Evolutionary conservation across 306 rosid genomes (phyloP).

Genomic region (Glycine tomentella): DNA sequence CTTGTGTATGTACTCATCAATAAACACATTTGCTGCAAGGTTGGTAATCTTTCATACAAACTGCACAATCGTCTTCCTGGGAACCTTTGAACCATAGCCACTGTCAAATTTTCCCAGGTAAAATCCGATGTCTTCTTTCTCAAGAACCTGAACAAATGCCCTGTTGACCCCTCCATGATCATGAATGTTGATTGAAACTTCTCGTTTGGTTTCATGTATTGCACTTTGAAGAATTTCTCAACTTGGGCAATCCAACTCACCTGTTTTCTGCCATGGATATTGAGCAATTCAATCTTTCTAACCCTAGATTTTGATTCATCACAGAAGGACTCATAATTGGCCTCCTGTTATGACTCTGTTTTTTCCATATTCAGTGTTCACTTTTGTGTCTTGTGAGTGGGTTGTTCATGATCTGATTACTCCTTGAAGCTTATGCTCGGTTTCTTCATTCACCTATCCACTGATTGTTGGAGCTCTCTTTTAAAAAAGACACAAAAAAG

Average conservation of each 20-base stretch:
- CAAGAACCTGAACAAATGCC: not conserved
- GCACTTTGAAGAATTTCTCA: not conserved
- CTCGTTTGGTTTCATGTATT: not conserved
- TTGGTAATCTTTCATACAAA: not conserved
- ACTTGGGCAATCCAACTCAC: not conserved
- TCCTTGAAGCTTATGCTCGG: not conserved
- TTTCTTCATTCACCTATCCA: conserved; percentile 11
- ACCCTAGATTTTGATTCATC: not conserved
- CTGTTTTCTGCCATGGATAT: not conserved
- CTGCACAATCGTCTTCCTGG: not conserved
- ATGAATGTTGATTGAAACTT: not conserved
- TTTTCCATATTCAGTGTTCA: not conserved
- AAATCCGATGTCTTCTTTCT: not conserved
- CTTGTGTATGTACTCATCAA: not conserved
- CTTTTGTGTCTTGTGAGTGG: conserved; percentile 5
- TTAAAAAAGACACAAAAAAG: not conserved
- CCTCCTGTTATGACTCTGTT: not conserved
- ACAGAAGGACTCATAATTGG: not conserved
- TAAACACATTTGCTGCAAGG: not conserved
- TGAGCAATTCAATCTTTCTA: not conserved
- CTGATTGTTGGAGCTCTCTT: not conserved
- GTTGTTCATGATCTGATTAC: not conserved
- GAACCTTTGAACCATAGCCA: not conserved
- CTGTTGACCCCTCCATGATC: not conserved
- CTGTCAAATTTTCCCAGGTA: not conserved